Evolutionary conservation across 805 yeast genomes (phyloP).

Genomic region (Allodekkera sacchari): DNA sequence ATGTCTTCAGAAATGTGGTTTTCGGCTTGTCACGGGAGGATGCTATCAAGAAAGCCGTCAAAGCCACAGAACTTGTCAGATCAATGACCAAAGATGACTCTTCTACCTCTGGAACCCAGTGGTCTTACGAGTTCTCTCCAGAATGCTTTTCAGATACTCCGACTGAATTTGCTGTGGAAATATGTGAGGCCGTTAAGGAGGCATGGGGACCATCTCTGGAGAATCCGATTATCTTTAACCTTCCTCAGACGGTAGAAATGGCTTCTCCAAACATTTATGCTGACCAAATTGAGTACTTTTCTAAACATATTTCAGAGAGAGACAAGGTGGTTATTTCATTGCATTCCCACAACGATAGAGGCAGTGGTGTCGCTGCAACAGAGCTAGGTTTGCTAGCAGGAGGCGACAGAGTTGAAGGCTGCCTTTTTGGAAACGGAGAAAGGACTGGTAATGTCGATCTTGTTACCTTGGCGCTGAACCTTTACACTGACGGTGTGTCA

Average conservation of each 20-base stretch:
- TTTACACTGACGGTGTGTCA: conserved; percentile 71
- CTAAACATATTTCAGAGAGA: conserved; percentile 58
- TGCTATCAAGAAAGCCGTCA: conserved; percentile 60
- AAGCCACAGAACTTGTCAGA: conserved; percentile 59
- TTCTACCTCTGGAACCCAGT: conserved; percentile 47
- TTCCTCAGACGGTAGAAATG: conserved; percentile 78
- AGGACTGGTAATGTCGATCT: conserved; percentile 79
- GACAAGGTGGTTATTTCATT: conserved; percentile 64
- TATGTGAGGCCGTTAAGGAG: conserved; percentile 71
- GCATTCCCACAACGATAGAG: conserved; percentile 75
- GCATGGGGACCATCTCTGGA: conserved; percentile 77
- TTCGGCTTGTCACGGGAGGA: conserved; percentile 65
- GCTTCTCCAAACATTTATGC: conserved; percentile 71
- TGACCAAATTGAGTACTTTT: conserved; percentile 72
- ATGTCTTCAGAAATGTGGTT: conserved; percentile 66
- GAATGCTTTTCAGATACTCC: conserved; percentile 74
- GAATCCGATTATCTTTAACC: conserved; percentile 66
- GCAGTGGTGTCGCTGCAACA: conserved; percentile 78
- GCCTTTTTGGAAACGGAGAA: conserved; percentile 79
- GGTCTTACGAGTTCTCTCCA: conserved; percentile 73
- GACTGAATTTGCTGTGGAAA: conserved; percentile 62
- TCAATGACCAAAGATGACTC: conserved; percentile 73
- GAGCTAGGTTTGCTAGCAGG: conserved; percentile 76
- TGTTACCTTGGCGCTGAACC: conserved; percentile 64
- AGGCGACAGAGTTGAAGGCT: conserved; percentile 79